Base-by-base conservation (phyloP, 108 stramenopile species). In the Parietichytrium sp. region DNA sequence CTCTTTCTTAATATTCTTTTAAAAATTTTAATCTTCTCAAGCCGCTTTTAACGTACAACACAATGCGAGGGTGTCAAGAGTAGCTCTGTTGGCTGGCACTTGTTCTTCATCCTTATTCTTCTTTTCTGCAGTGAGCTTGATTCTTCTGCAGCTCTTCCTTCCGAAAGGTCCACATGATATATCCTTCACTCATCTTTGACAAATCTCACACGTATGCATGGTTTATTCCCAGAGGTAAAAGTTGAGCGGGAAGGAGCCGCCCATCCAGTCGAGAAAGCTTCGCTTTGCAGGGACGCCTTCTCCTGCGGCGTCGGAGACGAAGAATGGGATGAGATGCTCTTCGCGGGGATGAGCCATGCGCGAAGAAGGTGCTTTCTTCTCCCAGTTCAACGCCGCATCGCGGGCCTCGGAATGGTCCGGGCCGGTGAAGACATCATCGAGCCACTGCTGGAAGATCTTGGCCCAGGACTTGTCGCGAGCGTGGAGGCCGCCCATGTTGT, bases 401-500 rank as follows among this genome's bases (percentile, higher is more conserved):
- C 47, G 29, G 4, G 83, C 33, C 45, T 85, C 86, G 42, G 30
- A 4, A 8, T 84, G 31, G 27, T 72, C 42, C 16, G 81, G 31
- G n/a, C 26, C 29, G 20, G 84, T 38, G 25, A 83, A 23, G 20
- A 82, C 77, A 29, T 81, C 79, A 26, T 87, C 85, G 52, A 88
- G 84, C 84, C 85, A 88, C 42, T 81, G 80, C 23, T 72, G 80
- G 33, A 87, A 87, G 47, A 55, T 84, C 42, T 18, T 55, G 23
- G 85, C 83, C 48, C 36, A 54, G 30, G 79, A 72, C n/a, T 33
- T 49, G 6, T 47, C 85, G 31, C 42, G 23, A 15, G 80, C 27
- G 29, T 31, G 83, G n/a, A 80, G 33, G 50, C 29, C 84, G 29
- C 47, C 38, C 83, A 93, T 78, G 78, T 92, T 94, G 83, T 94